Base-by-base conservation (phyloP, 1,284 basidiomycete genomes). In the Cryptococcus sp. region DNA sequence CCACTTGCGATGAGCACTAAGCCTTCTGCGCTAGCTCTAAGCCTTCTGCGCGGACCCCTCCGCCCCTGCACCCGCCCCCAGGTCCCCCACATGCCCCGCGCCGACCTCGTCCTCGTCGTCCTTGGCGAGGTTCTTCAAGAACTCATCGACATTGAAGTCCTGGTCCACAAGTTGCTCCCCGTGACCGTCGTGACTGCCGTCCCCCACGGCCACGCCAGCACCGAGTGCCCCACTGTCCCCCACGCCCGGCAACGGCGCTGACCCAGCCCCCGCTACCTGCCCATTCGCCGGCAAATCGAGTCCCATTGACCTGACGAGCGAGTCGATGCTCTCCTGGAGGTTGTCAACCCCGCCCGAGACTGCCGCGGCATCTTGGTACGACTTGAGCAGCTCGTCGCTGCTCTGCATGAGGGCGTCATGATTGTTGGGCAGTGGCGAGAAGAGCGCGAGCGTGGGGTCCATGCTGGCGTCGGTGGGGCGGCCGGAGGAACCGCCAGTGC, bases 321-420 rank as follows among this genome's bases (percentile, higher is more conserved):
- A 82, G 58, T 89, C 84, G 60, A 93, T 86, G 61, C 83, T 85
- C 38, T 79, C 80, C 64, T 88, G 85, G 52, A 92, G 77, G 44
- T 83, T 81, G 59, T 87, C 84, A 28, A 91, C 87, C 56, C 90
- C 87, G 46, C 80, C 80, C 52, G 85, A 83, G 47, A 91, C 86
- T 56, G 85, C 86, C 24, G 82, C 70, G 0, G 88, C 80, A 49
- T 82, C 81, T 46, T 80, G 81, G 78, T 87, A 88, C 2, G 82
- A 78, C 61, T 82, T 82, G 45, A 85, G 79, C 15, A 86, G 69
- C 46, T 65, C 59, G 42, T 68, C 61, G n/a, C 62, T 59, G 42
- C 68, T 77, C 72, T 3, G 53, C 61, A 63, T 56, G 37, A 71
- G 55, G 2, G 50, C 57, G 20, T 63, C 57, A 21, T 69, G 62